phyloP scores from a whole-genome alignment of 1,284 basidiomycete species.

The Meira nashicola region DNA sequence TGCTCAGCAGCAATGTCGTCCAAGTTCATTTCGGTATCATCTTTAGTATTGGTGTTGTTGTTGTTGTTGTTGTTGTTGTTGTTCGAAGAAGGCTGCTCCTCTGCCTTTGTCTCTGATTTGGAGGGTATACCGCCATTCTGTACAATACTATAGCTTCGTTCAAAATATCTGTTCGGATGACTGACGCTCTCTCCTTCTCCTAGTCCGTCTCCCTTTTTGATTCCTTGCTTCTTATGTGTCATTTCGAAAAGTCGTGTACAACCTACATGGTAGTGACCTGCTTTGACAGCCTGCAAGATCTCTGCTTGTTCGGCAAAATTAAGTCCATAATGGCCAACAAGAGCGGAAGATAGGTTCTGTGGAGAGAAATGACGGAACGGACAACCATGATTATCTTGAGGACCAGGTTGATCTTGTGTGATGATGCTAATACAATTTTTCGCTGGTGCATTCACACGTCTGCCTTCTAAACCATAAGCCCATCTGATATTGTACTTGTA shows the following conservation, averaged over 20 bases:
- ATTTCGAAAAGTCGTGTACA: conserved; percentile 96
- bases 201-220: conserved; percentile 83
- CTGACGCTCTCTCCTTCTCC: conserved; percentile 82
- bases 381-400: conserved; percentile 79
- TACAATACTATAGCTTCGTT: conserved; percentile 56
- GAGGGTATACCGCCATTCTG: conserved; percentile 15
- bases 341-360: conserved; percentile 74
- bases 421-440: conserved; percentile 91
- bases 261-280: conserved; percentile 84
- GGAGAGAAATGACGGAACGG: conserved; percentile 87
- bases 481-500: conserved; percentile 97
- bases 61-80: not conserved
- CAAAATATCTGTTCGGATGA: conserved; percentile 78
- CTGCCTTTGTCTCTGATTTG: not conserved
- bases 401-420: conserved; percentile 67
- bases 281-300: conserved; percentile 75
- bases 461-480: conserved; percentile 88
- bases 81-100: not conserved
- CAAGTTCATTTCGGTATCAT: not conserved
- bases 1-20: not conserved
- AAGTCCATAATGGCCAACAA: conserved; percentile 69
- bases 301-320: conserved; percentile 75
- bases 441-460: conserved; percentile 87
- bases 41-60: no score
- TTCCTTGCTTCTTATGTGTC: conserved; percentile 67